Evolutionary conservation across 1,139 yeast species (phyloP).

Genomic region (Debaryomyces fabryi): DNA sequence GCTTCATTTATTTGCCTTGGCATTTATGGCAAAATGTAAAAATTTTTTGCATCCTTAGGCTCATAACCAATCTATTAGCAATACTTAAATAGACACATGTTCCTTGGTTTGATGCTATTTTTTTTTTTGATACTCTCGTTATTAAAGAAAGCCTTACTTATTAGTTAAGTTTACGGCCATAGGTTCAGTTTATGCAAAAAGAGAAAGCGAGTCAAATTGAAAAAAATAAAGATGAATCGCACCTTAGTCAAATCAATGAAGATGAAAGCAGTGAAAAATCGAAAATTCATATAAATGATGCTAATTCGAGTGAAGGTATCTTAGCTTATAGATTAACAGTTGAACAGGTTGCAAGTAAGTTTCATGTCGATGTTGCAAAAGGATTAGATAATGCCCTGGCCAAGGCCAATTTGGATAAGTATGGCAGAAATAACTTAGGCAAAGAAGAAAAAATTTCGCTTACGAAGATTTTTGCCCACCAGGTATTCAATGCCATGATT

Average conservation of each 20-base stretch:
- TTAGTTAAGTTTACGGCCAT: background rate
- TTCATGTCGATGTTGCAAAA: constrained; percentile 39
- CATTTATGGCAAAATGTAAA: background rate
- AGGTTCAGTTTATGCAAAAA: background rate
- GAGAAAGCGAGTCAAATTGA: background rate
- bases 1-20: background rate
- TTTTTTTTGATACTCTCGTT: background rate
- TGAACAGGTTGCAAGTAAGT: constrained; percentile 36
- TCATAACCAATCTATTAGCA: background rate
- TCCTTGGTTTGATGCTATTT: background rate
- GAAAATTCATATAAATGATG: constrained; percentile 9
- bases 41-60: background rate
- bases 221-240: constrained; percentile 12
- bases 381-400: constrained; percentile 53
- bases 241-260: constrained; percentile 14
- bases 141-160: background rate
- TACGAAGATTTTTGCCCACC: constrained; percentile 62
- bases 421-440: constrained; percentile 67
- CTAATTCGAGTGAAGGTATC: constrained; percentile 13
- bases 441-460: constrained; percentile 61
- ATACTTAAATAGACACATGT: background rate
- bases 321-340: constrained; percentile 39
- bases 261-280: constrained; percentile 16
- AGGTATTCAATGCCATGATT: constrained; percentile 80
- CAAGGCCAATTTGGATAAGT: constrained; percentile 20